Evolutionary conservation across 2,329 filamentous ascomycete genomes (phyloP).

Genomic region (Onygenales sp.): DNA sequence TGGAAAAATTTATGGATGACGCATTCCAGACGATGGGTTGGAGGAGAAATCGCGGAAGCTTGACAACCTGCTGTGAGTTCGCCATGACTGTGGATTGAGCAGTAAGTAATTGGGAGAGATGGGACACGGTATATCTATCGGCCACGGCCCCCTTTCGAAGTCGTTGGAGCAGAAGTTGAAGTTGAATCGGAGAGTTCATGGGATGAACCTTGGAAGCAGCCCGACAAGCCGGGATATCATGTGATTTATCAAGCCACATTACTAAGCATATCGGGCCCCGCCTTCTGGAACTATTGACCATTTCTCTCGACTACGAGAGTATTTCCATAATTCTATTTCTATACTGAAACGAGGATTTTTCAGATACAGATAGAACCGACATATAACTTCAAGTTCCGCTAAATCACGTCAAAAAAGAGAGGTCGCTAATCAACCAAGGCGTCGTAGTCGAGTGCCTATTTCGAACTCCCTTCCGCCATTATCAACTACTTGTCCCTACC

Average conservation of each 20-base stretch:
- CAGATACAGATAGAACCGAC: not conserved
- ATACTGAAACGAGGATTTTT: not conserved
- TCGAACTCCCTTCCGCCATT: not conserved
- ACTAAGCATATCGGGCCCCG: not conserved
- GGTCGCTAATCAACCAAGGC: not conserved
- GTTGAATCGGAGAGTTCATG: not conserved
- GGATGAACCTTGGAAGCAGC: not conserved
- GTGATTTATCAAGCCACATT: not conserved
- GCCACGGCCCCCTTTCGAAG: not conserved
- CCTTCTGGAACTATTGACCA: not conserved
- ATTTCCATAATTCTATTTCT: not conserved
- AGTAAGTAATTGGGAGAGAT: not conserved
- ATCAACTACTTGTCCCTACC: too few species aligned
- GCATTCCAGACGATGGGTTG: constrained; percentile 34
- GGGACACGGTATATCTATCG: not conserved
- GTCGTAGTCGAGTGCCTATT: not conserved
- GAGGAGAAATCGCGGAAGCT: constrained; percentile 34
- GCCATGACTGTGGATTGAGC: constrained; percentile 23
- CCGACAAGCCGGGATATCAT: not conserved
- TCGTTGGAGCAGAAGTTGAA: not conserved
- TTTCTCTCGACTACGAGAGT: too few species aligned
- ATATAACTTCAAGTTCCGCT: not conserved
- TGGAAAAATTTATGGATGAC: constrained; percentile 22
- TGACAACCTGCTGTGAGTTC: constrained; percentile 30
- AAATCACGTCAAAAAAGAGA: not conserved